Evolutionary conservation across 441 rosid species (phyloP), one percentile per base, ranked within the genome.

Genomic region (Hura crepitans): DNA sequence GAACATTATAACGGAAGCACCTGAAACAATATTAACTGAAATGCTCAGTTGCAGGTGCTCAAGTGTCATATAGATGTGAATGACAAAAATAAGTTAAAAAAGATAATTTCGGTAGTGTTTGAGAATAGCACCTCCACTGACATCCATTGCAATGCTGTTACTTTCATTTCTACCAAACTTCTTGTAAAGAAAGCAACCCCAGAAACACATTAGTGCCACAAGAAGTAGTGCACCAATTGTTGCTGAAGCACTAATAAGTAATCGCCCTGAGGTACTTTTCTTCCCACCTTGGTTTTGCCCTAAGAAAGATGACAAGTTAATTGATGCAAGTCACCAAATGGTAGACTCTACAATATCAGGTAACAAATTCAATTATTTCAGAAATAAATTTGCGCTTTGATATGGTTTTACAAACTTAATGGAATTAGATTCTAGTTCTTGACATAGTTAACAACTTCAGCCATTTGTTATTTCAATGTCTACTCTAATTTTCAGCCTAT

Each of bases 181-280:
- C 84, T 92, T 95, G 78, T 92, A 92, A 18, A 95, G 87, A 84
- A 92, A 92, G 83, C 98, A 95, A 62, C 99, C 99, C 98, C 99
- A 95, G 72, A 92, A 95, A 80, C 99, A 95, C 99, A 95, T 95
- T 47, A 95, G 96, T 49, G 99, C 98, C 76, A 95, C 97, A 79
- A 95, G 85, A 76, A 95, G 99, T 59, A 95, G 84, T 28, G 97
- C 98, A 65, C 96, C 98, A 28, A 92, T 83, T 3, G 99, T 95
- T 72, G 98, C 99, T 59, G 90, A 87, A 71, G 99, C 93, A 77
- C 99, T 90, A 70, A 91, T 86, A 42, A 92, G 88, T 63, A 95
- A 76, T 75, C 89, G 80, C 33, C 95, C 97, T 23, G 99, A 84
- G 79, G 88, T 80, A 73, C 83, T 95, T 81, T 82, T 92, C 76